These are phyloP conservation scores for Myrica gale DNA, from an alignment of 306 rosid species.

Conservation along the genomic window DNA sequence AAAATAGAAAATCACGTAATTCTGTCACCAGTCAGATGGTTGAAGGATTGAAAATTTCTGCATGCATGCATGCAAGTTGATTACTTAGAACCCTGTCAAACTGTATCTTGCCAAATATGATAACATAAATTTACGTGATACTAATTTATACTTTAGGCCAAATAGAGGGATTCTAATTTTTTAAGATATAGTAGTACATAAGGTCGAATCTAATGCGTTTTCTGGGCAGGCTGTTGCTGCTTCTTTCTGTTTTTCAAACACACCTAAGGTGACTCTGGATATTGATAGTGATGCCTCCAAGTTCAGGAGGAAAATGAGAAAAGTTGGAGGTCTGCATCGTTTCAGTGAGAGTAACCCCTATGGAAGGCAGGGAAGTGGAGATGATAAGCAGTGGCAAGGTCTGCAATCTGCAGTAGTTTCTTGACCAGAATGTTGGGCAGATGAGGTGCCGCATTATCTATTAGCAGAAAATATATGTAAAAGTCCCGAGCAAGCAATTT, in stretches of 20 bases:
- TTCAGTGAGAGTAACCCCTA: slow-evolving; percentile 65
- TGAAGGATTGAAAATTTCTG: not conserved
- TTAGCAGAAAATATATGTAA: not conserved
- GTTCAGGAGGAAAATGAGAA: slow-evolving; percentile 56
- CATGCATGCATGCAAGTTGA: not conserved
- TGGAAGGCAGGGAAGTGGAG: slow-evolving; percentile 44
- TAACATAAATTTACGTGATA: not conserved
- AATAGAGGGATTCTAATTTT: not conserved
- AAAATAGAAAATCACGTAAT: not conserved
- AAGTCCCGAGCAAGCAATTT: not conserved
- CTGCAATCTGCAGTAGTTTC: no score
- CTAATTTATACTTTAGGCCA: not conserved
- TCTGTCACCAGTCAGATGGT: not conserved
- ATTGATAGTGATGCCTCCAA: slow-evolving; percentile 81
- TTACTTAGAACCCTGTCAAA: not conserved
- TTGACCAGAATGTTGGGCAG: no score
- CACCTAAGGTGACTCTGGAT: slow-evolving; percentile 77
- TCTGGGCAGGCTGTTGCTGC: slow-evolving; percentile 70
- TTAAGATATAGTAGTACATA: not conserved
- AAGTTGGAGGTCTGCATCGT: slow-evolving; percentile 60
- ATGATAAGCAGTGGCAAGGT: slow-evolving; percentile 23
- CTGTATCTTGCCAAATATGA: not conserved
- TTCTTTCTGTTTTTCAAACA: slow-evolving; percentile 83
- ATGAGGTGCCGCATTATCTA: not conserved
- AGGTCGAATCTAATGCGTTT: slow-evolving; percentile 10